Conservation (phyloP, 2,329 filamentous ascomycete genomes). For the Cercospora zeae-maydis region DNA sequence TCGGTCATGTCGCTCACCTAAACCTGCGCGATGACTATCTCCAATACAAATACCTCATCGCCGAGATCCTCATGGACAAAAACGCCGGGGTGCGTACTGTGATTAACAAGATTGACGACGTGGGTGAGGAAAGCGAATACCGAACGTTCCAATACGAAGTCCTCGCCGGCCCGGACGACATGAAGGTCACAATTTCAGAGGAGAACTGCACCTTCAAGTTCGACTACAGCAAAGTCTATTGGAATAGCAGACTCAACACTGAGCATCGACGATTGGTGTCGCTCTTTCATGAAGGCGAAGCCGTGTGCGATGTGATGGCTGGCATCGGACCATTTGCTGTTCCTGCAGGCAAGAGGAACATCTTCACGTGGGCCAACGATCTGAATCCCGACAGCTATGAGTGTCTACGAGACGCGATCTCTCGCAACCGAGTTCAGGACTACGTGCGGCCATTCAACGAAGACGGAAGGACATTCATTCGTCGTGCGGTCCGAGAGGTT, state of each 20-base stretch:
- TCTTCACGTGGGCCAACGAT: conserved; percentile 96
- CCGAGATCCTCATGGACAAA: conserved; percentile 83
- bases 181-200: conserved; percentile 79
- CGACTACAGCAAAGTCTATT: conserved; percentile 95
- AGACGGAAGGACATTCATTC: conserved; percentile 80
- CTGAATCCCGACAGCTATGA: conserved; percentile 86
- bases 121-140: conserved; percentile 80
- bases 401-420: conserved; percentile 66
- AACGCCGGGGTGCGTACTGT: conserved; percentile 78
- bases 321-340: conserved; percentile 94
- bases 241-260: conserved; percentile 87
- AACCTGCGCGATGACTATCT: conserved; percentile 81
- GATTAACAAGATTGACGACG: conserved; percentile 91
- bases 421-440: conserved; percentile 69
- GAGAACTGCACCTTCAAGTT: conserved; percentile 84
- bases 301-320: conserved; percentile 94
- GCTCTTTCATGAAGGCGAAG: conserved; percentile 77
- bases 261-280: conserved; percentile 80
- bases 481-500: conserved; percentile 59
- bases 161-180: conserved; percentile 73
- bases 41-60: conserved; percentile 83
- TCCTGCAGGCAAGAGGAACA: conserved; percentile 81
- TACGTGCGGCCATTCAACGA: conserved; percentile 77
- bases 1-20: conserved; percentile 88
- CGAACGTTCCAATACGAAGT: conserved; percentile 92